These are phyloP conservation scores for Collybia mongolica DNA, from an alignment of 768 basidiomycete species.

Conservation along the genomic window DNA sequence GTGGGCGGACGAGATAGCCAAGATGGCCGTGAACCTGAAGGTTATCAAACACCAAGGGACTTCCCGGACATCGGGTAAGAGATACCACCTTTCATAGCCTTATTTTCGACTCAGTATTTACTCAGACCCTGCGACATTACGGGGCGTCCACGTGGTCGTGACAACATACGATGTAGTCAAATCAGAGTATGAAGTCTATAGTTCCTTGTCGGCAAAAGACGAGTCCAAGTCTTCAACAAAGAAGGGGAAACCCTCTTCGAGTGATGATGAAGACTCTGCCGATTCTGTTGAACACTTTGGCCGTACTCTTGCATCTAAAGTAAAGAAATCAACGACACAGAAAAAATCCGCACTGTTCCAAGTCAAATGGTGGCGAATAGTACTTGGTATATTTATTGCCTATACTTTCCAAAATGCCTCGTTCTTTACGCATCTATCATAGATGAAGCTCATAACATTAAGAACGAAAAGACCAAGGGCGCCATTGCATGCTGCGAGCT, in stretches of 20 bases:
- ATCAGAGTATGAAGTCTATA: conserved; percentile 67
- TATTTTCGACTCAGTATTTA: background rate
- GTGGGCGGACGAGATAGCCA: conserved; percentile 85
- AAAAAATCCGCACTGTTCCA: conserved; percentile 73
- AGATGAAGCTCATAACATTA: conserved; percentile 97
- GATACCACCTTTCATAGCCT: background rate
- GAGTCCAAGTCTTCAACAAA: conserved; percentile 44
- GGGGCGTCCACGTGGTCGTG: conserved; percentile 68
- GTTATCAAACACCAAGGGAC: conserved; percentile 87
- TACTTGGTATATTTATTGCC: conserved; percentile 62
- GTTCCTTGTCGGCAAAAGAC: conserved; percentile 45
- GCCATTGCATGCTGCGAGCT: conserved; percentile 78
- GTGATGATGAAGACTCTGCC: conserved; percentile 33
- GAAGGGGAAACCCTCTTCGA: conserved; percentile 32
- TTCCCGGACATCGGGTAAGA: conserved; percentile 63
- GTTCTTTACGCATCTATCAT: background rate
- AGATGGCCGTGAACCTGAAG: conserved; percentile 61
- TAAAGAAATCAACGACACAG: conserved; percentile 36
- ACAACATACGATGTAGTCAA: conserved; percentile 87
- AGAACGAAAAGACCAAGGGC: conserved; percentile 77
- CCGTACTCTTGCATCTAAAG: conserved; percentile 37
- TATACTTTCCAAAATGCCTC: background rate
- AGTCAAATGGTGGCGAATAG: conserved; percentile 81
- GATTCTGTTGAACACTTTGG: conserved; percentile 45
- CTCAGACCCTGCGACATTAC: conserved; percentile 54